Conservation (phyloP, 495 filamentous ascomycete genomes). For the Daldinia concentrica region DNA sequence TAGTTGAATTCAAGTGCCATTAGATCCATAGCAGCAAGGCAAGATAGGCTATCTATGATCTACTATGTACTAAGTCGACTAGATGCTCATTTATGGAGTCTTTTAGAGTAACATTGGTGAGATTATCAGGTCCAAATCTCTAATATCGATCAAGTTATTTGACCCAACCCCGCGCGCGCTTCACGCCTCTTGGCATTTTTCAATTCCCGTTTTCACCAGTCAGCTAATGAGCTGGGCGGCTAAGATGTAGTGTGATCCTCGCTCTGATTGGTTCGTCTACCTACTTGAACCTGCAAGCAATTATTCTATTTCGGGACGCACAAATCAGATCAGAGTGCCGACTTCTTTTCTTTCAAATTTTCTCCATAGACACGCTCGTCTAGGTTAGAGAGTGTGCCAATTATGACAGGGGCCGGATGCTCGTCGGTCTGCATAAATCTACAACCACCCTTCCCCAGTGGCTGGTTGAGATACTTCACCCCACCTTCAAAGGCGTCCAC, state of each 20-base stretch:
- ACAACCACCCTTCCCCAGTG: constrained; percentile 31
- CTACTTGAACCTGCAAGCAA: constrained; percentile 30
- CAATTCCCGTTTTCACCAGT: constrained; percentile 35
- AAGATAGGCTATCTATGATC: no score
- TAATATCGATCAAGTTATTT: no score
- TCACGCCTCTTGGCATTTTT: constrained; percentile 28
- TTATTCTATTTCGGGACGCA: constrained; percentile 40
- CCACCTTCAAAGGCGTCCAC: constrained; percentile 36
- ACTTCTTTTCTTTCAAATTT: constrained; percentile 16
- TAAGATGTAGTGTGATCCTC: constrained; percentile 43
- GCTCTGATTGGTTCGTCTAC: constrained; percentile 35
- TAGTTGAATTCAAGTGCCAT: no score
- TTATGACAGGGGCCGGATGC: constrained; percentile 20
- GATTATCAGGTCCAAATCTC: no score
- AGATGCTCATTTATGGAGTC: no score
- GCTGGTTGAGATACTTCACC: constrained; percentile 41
- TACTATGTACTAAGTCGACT: no score
- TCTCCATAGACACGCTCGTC: constrained; percentile 26
- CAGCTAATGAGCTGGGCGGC: constrained; percentile 34
- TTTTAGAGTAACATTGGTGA: no score
- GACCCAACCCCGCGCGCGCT: constrained; percentile 9
- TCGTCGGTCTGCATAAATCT: constrained; percentile 23
- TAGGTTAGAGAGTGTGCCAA: constrained; percentile 21
- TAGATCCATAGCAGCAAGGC: no score
- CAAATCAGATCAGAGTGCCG: constrained; percentile 34